Evolutionary conservation across 116 monocot genomes (phyloP), one percentile per base, ranked within the genome.

Genomic region (Zostera marina): DNA sequence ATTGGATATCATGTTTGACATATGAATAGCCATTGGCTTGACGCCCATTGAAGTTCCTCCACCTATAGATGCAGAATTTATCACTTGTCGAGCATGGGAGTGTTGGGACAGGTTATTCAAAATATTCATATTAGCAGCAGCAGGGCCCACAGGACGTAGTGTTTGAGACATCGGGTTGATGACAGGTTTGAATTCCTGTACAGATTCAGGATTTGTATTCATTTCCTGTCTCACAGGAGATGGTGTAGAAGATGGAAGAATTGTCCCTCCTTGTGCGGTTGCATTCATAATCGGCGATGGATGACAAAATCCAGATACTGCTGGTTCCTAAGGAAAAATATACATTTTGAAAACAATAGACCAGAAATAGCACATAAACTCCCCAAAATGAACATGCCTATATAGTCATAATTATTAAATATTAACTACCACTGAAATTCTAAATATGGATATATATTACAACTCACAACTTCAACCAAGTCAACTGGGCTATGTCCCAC

Each of bases 1-100:
- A 77, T 73, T 81, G 24, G 88, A 81, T 55, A 93, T 84, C 81
- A 93, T 77, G 59, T 79, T 93, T 25, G 93, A 81, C 88, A 92
- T 81, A 54, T 93, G 92, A 68, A 81, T 69, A 53, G 83, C 78
- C 73, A 92, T 83, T 15, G 79, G 75, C 26, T 72, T 63, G 10
- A 59, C 73, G 42, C 79, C 83, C 49, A 83, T 77, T 47, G 92
- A 69, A 61, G 48, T 72, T 58, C 70, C 78, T 43, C 81, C 81
- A 23, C 67, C 49, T 47, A 82, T 79, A 52, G 86, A 79, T 54
- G 91, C 76, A 58, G 84, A 81, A 56, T 63, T 89, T 58, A 83
- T 71, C 52, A 68, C 59, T 71, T 73, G 72, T 5, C 88, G 81
- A 61, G 68, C 75, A 63, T 78, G 81, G 61, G 96, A 96, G 51